Conservation (phyloP, 345 rosid species). For the Pugionium dolabratum region DNA sequence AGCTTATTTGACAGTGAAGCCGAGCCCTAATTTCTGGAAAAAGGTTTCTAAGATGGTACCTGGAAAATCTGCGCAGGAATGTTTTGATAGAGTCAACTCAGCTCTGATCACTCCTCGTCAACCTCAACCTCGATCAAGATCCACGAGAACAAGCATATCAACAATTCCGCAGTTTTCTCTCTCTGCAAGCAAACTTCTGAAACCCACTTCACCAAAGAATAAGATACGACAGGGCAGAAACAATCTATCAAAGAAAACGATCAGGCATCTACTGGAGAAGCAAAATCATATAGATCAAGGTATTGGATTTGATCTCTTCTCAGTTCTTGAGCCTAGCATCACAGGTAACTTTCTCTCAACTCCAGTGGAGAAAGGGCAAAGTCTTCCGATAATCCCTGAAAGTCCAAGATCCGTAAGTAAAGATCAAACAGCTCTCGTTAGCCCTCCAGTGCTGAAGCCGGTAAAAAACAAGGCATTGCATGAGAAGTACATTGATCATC, state of each 20-base stretch:
- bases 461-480: constrained; percentile 69
- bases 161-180: constrained; percentile 50
- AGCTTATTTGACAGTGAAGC: constrained; percentile 71
- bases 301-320: constrained; percentile 63
- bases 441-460: constrained; percentile 68
- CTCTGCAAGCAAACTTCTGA: constrained; percentile 73
- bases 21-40: constrained; percentile 81
- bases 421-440: constrained; percentile 39
- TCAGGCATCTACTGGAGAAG: constrained; percentile 64
- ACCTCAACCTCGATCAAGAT: constrained; percentile 56
- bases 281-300: constrained; percentile 48
- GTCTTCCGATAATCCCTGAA: constrained; percentile 46
- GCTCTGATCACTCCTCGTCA: constrained; percentile 62
- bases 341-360: constrained; percentile 46
- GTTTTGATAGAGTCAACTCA: constrained; percentile 74
- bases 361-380: constrained; percentile 49
- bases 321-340: constrained; percentile 63
- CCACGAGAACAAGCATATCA: constrained; percentile 45
- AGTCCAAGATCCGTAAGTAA: constrained; percentile 47
- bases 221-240: constrained; percentile 46
- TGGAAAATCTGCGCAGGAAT: constrained; percentile 80
- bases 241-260: constrained; percentile 51
- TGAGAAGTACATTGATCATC: constrained; percentile 76
- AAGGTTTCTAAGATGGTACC: constrained; percentile 80
- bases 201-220: constrained; percentile 40